These are phyloP conservation scores for Thielaviopsis ethacetica DNA, from an alignment of 2,329 filamentous ascomycete species.

Conservation along the genomic window DNA sequence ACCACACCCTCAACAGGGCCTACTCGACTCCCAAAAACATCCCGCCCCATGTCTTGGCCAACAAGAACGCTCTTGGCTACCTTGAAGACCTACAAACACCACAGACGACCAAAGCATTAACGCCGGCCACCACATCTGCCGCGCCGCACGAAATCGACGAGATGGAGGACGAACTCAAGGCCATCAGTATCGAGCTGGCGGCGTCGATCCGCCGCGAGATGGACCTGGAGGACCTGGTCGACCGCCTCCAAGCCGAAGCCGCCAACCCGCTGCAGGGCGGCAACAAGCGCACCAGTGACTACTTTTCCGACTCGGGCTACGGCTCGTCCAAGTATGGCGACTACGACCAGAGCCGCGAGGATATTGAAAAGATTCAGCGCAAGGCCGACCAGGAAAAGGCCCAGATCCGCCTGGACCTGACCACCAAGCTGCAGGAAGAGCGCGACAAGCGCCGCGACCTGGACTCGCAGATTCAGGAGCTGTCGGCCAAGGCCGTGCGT, in stretches of 20 bases:
- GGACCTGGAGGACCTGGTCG: slow-evolving; percentile 88
- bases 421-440: slow-evolving; percentile 76
- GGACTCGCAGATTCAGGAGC: slow-evolving; percentile 66
- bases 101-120: slow-evolving; percentile 17
- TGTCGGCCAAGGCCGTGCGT: slow-evolving; percentile 63
- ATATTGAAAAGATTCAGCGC: slow-evolving; percentile 69
- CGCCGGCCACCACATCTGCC: slow-evolving; percentile 17
- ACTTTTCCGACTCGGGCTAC: slow-evolving; percentile 91
- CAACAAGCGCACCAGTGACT: slow-evolving; percentile 77
- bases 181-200: slow-evolving; percentile 85
- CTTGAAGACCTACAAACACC: slow-evolving; percentile 37
- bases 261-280: slow-evolving; percentile 34
- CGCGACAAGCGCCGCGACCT: slow-evolving; percentile 56
- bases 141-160: slow-evolving; percentile 52
- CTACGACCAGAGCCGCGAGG: slow-evolving; percentile 43
- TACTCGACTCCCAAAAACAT: slow-evolving; percentile 19
- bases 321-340: slow-evolving; percentile 69
- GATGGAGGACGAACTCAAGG: slow-evolving; percentile 84
- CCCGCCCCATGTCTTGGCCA: slow-evolving; percentile 23
- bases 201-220: slow-evolving; percentile 88
- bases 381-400: slow-evolving; percentile 84
- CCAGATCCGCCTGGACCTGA: slow-evolving; percentile 68
- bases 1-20: slow-evolving; percentile 20
- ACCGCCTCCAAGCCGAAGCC: slow-evolving; percentile 67
- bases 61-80: slow-evolving; percentile 30